Conservation (phyloP, 768 basidiomycete species). For the Trametes cinnabarina region DNA sequence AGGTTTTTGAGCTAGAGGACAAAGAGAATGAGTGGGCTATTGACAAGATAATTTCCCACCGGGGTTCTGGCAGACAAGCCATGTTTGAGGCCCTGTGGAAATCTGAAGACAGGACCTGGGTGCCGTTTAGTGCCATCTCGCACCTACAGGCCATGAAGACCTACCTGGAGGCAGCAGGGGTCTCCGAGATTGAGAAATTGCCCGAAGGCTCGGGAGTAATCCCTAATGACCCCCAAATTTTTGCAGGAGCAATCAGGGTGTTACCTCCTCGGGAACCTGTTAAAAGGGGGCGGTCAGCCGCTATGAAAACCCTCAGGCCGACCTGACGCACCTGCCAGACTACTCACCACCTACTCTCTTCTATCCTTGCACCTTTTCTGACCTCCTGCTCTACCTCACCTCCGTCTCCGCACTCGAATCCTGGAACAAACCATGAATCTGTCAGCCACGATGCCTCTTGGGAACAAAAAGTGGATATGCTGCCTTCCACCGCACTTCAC, state of each 20-base stretch:
- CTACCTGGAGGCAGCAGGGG: conserved; percentile 28
- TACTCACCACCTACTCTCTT: background rate
- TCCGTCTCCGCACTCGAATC: too few species aligned
- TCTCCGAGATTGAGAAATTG: background rate
- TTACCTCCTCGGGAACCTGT: background rate
- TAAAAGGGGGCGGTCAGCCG: background rate
- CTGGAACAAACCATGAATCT: too few species aligned
- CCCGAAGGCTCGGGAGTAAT: background rate
- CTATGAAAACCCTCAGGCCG: too few species aligned
- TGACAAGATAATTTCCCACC: conserved; percentile 26
- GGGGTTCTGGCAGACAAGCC: conserved; percentile 24
- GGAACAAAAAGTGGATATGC: background rate
- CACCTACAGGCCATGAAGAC: conserved; percentile 20
- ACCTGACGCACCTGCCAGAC: background rate
- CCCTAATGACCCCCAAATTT: conserved; percentile 10
- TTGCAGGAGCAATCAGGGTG: background rate
- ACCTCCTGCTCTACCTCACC: background rate
- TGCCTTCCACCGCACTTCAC: background rate
- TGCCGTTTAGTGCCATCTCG: conserved; percentile 26
- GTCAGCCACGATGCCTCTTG: background rate
- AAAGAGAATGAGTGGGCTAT: conserved; percentile 29
- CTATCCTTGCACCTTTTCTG: background rate
- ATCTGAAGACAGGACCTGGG: conserved; percentile 36
- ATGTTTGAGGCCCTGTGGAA: conserved; percentile 36
- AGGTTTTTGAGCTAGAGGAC: conserved; percentile 24